Evolutionary conservation across 106 monocot genomes (phyloP), one percentile per base, ranked within the genome.

Genomic region (Platanthera zijinensis): DNA sequence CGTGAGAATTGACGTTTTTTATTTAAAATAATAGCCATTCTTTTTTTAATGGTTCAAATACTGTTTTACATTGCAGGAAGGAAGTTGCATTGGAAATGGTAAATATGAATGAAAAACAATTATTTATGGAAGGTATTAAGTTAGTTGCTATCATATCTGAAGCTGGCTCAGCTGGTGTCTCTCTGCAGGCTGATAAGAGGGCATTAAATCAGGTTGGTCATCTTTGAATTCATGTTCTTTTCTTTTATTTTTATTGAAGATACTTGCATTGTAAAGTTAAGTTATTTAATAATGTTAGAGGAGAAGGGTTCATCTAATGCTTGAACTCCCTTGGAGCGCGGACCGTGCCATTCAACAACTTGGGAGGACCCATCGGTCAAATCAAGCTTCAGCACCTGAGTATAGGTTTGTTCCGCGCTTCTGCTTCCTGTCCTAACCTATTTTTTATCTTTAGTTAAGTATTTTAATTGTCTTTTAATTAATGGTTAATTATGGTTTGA

Each of bases 251-350:
- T 59, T 8, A 48, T 53, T 78, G 17, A 21, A 50, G 14, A 10
- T 69, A 21, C 14, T 69, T 62, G 2, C 47, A 51, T 53, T 66
- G 2, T 79, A 70, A 47, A 28, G 59, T 32, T 57, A n/a, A 10
- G 10, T 49, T 57, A 50, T 28, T 39, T 3, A 21, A n/a, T 48
- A 1, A 13, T 70, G 15, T 74, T 80, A 99, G 99, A 90, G 77
- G 80, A 89, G 99, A 78, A 84, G 99, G 75, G 94, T 99, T 50
- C 99, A 99, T 79, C 54, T 99, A 81, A 99, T 94, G 57, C 99
- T 99, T 81, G 99, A 99, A 74, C 94, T 99, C 75, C 99, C 99
- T 76, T 99, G 99, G 99, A 99, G 99, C 85, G 99, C 99, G 46
- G 99, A 99, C 64, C 94, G 99, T 77, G 99, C 99, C 6, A 99